Evolutionary conservation across 768 basidiomycete genomes (phyloP).

Genomic region (Tylopilus balloui): DNA sequence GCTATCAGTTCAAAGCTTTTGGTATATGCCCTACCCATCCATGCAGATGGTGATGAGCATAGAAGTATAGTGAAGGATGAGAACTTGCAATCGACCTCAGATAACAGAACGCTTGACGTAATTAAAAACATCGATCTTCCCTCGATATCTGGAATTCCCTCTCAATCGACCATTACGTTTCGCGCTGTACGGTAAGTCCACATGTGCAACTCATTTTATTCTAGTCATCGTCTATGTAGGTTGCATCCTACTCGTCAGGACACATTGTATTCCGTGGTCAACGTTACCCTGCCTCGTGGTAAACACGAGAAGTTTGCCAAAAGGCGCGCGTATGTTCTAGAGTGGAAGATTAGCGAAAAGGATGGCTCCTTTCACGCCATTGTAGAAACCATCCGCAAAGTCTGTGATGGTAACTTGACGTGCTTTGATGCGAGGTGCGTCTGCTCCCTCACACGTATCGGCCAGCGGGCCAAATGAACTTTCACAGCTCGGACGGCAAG

Average conservation of each 20-base stretch:
- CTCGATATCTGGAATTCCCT: constrained; percentile 39
- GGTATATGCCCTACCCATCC: constrained; percentile 53
- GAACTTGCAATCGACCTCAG: constrained; percentile 32
- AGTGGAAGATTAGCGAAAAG: constrained; percentile 66
- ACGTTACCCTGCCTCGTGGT: constrained; percentile 58
- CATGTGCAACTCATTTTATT: background rate
- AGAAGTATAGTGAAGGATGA: background rate
- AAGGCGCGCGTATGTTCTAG: constrained; percentile 60
- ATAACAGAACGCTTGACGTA: constrained; percentile 34
- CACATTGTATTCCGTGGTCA: constrained; percentile 66
- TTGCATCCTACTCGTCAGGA: constrained; percentile 50
- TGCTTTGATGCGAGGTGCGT: constrained; percentile 83
- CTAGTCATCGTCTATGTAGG: constrained; percentile 35
- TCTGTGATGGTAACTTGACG: constrained; percentile 77
- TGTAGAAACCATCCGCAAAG: constrained; percentile 58
- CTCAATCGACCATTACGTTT: constrained; percentile 47
- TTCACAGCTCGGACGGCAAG: constrained; percentile 68
- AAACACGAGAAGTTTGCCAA: constrained; percentile 49
- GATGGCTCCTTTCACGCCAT: constrained; percentile 57
- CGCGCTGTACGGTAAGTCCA: constrained; percentile 53
- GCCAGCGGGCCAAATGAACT: constrained; percentile 1
- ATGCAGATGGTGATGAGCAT: constrained; percentile 1
- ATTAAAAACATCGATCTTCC: constrained; percentile 55
- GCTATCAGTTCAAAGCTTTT: constrained; percentile 60
- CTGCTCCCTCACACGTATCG: constrained; percentile 1